phyloP scores from a whole-genome alignment of 176 grass and related monocot species.

The Pontederia crassipes region DNA sequence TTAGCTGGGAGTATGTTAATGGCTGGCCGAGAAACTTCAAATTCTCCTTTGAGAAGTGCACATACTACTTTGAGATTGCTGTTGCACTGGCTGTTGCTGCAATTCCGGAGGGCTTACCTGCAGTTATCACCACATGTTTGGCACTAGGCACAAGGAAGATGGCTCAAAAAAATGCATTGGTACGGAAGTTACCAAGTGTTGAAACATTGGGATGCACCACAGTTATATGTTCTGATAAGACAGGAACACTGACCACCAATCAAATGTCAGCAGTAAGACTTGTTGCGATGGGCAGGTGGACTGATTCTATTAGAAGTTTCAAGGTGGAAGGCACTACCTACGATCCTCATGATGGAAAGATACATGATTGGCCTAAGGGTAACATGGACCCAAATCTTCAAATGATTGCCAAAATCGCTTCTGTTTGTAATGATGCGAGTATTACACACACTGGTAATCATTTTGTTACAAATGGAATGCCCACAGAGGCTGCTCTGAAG shows the following conservation, averaged over 20 bases:
- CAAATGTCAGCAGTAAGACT: constrained; percentile 19
- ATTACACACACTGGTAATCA: constrained; percentile 1
- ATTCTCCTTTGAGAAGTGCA: constrained; percentile 21
- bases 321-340: constrained; percentile 17
- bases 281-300: constrained; percentile 9
- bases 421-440: constrained; percentile 20
- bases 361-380: background rate
- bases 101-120: constrained; percentile 11
- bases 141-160: constrained; percentile 18
- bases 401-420: constrained; percentile 8
- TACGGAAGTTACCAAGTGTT: constrained; percentile 17
- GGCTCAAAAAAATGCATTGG: constrained; percentile 20
- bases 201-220: constrained; percentile 21
- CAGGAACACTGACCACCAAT: constrained; percentile 13
- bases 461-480: constrained; percentile 21
- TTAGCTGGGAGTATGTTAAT: constrained; percentile 17
- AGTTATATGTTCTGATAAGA: constrained; percentile 22
- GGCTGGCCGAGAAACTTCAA: constrained; percentile 18
- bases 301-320: constrained; percentile 9
- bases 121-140: constrained; percentile 18
- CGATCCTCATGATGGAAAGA: constrained; percentile 10
- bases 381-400: constrained; percentile 21
- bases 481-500: constrained; percentile 18
- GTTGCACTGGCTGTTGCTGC: constrained; percentile 20
- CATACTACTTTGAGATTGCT: constrained; percentile 23